Evolutionary conservation across 768 basidiomycete species (phyloP).

Genomic region (Podaxis carcinomalis): DNA sequence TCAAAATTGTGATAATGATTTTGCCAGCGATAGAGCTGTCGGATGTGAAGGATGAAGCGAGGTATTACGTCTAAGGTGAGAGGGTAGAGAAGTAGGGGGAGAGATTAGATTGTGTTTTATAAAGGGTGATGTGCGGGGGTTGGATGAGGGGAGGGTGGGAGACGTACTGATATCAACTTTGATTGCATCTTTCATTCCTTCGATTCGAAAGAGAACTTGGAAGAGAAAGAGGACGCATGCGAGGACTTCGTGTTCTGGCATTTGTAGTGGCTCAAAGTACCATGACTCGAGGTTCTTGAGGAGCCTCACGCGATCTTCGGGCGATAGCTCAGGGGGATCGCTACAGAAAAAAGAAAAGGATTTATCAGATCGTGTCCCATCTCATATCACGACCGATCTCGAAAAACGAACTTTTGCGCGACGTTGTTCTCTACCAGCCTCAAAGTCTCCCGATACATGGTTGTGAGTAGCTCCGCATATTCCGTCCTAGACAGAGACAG

Average conservation of each 20-base stretch:
- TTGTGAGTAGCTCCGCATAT: slow-evolving; percentile 79
- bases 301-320: slow-evolving; percentile 52
- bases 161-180: slow-evolving; percentile 57
- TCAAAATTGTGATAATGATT: slow-evolving; percentile 98
- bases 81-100: slow-evolving; percentile 15
- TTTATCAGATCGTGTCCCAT: not conserved
- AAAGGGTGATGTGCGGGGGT: too few relatives aligned
- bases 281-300: slow-evolving; percentile 71
- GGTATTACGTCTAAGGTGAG: slow-evolving; percentile 61
- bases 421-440: slow-evolving; percentile 31
- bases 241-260: slow-evolving; percentile 78
- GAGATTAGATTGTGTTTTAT: too few relatives aligned
- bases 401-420: slow-evolving; percentile 52
- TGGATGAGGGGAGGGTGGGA: slow-evolving; percentile 1
- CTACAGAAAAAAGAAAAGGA: slow-evolving; percentile 21
- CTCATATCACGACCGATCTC: not conserved
- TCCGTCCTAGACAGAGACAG: slow-evolving; percentile 35
- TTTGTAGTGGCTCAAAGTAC: slow-evolving; percentile 86
- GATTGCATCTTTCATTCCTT: slow-evolving; percentile 62
- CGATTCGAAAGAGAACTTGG: slow-evolving; percentile 75
- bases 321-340: slow-evolving; percentile 43
- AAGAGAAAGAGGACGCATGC: slow-evolving; percentile 84
- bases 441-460: slow-evolving; percentile 80
- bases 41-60: slow-evolving; percentile 80
- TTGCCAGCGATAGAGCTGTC: slow-evolving; percentile 82